These are phyloP conservation scores for Pyracantha coccinea DNA, from an alignment of 331 rosid species.

Conservation along the genomic window DNA sequence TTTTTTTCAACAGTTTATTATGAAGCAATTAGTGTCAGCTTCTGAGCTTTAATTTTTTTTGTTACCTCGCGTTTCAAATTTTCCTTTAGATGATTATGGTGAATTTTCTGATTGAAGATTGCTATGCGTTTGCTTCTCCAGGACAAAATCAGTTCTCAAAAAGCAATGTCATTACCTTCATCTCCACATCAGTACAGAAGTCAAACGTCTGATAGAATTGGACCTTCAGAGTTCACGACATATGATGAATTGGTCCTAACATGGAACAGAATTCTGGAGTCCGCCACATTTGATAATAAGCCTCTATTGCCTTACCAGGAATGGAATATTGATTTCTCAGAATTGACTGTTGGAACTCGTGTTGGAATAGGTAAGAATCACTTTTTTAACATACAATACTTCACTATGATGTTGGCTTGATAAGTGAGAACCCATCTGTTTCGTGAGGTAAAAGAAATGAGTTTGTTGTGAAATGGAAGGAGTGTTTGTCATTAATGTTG, in stretches of 20 bases:
- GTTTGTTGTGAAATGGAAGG: not conserved
- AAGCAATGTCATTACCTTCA: conserved; percentile 87
- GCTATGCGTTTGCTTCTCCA: conserved; percentile 25
- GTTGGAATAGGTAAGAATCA: conserved; percentile 82
- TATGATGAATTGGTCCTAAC: conserved; percentile 62
- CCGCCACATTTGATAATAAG: conserved; percentile 58
- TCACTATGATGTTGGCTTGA: not conserved
- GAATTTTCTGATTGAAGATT: conserved; percentile 18
- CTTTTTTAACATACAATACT: conserved; percentile 2
- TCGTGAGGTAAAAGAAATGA: not conserved
- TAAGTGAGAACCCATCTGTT: not conserved
- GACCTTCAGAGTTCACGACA: conserved; percentile 36
- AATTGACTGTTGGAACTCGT: conserved; percentile 87
- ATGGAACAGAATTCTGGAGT: conserved; percentile 83
- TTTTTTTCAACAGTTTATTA: not conserved
- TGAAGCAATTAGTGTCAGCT: not conserved
- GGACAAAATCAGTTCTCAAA: conserved; percentile 59
- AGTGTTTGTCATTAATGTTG: not conserved
- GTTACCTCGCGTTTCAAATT: conserved; percentile 28
- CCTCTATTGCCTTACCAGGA: conserved; percentile 78
- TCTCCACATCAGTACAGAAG: conserved; percentile 83
- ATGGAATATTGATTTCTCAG: conserved; percentile 93
- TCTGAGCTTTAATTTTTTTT: not conserved
- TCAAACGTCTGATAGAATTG: conserved; percentile 55
- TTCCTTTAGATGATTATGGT: conserved; percentile 30